phyloP scores from a whole-genome alignment of 192 early-diverging fungal species.

The Coemansia sp. region DNA sequence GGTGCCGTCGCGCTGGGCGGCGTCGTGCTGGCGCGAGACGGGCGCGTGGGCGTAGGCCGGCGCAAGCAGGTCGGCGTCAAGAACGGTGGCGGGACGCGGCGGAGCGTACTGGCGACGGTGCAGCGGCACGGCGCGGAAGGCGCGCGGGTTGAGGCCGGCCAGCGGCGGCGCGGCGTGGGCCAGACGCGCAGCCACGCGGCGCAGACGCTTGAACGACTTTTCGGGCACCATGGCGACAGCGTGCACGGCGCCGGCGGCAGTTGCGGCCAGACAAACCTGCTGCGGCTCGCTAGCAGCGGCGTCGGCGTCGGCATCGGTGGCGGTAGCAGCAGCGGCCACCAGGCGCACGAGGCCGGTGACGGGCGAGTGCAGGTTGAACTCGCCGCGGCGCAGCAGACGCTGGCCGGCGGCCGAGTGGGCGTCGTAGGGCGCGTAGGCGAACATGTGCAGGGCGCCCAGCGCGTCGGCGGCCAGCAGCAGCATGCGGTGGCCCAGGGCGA shows the following conservation, averaged over 20 bases:
- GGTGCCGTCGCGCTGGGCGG: slow-evolving; percentile 88
- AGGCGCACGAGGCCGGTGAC: slow-evolving; percentile 69
- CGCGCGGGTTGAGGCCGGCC: slow-evolving; percentile 91
- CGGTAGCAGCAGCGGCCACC: slow-evolving; percentile 20
- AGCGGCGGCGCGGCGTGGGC: slow-evolving; percentile 76
- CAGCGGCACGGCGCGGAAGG: slow-evolving; percentile 63
- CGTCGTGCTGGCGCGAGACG: slow-evolving; percentile 69
- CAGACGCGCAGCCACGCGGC: slow-evolving; percentile 79
- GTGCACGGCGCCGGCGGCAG: slow-evolving; percentile 20
- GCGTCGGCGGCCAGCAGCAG: slow-evolving; percentile 79
- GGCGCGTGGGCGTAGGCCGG: slow-evolving; percentile 66
- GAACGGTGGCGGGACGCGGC: slow-evolving; percentile 65
- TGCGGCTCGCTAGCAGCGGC: slow-evolving; percentile 9
- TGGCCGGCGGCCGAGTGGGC: slow-evolving; percentile 85
- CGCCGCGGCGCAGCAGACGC: slow-evolving; percentile 85
- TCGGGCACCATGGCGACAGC: slow-evolving; percentile 69
- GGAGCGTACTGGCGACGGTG: slow-evolving; percentile 67
- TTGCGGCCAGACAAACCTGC: slow-evolving; percentile 55
- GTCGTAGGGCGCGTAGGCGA: slow-evolving; percentile 85
- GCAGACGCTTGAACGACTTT: slow-evolving; percentile 87
- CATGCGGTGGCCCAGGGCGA: slow-evolving; percentile 71
- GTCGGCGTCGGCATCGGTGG: slow-evolving; percentile 12
- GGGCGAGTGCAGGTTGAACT: slow-evolving; percentile 80
- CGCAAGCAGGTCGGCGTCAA: slow-evolving; percentile 86
- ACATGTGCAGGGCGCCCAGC: slow-evolving; percentile 70